Conservation (phyloP, 2,329 filamentous ascomycete genomes). For the Sporothrix euskadiensis region DNA sequence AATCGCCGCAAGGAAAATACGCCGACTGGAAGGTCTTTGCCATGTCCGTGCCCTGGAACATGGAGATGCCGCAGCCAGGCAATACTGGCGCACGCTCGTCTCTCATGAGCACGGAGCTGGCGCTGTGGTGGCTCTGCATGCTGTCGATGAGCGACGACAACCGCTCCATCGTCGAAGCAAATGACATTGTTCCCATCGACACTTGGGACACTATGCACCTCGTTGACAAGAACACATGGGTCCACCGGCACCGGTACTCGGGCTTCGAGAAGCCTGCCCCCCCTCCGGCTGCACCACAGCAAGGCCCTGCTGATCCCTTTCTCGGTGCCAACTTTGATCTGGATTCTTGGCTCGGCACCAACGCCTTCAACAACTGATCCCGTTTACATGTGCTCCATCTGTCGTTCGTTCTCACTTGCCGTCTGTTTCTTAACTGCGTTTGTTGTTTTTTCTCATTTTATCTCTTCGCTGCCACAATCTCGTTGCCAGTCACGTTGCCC, state of each 20-base stretch:
- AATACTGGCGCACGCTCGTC: background rate
- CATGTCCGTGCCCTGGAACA: constrained; percentile 13
- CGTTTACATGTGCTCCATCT: background rate
- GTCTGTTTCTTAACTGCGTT: no score
- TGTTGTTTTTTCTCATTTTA: no score
- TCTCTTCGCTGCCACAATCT: no score
- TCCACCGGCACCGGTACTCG: constrained; percentile 8
- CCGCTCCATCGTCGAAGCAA: background rate
- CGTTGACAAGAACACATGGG: background rate
- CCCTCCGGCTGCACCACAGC: constrained; percentile 1
- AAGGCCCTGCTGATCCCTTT: constrained; percentile 5
- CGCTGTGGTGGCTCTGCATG: constrained; percentile 11
- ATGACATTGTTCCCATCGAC: constrained; percentile 11
- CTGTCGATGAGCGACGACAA: constrained; percentile 9
- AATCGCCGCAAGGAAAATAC: background rate
- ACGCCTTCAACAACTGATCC: constrained; percentile 3
- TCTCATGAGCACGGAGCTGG: constrained; percentile 5
- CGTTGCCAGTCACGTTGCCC: no score
- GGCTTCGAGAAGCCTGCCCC: constrained; percentile 3
- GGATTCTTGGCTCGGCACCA: constrained; percentile 2
- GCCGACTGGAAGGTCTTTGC: background rate
- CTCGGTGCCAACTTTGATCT: constrained; percentile 1
- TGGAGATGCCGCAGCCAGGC: background rate
- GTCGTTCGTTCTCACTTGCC: no score
- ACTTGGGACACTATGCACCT: background rate